A percentile compares a stretch with the other conserved stretches of the same genome.
Conservation (phyloP, 257 asterid species). For the Haberlea rhodopensis region DNA sequence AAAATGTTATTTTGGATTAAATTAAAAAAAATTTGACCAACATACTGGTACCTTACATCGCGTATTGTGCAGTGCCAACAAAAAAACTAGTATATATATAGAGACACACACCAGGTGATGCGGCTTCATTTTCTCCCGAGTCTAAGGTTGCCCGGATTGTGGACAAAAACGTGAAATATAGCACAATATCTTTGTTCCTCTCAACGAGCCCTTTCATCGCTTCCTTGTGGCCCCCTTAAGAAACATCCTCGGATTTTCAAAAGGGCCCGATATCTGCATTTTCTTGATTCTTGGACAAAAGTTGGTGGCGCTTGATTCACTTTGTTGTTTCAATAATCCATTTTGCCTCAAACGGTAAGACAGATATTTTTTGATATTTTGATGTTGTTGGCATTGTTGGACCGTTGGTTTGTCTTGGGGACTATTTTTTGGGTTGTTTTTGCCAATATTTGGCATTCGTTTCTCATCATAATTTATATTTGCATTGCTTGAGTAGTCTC, state of each 20-base stretch:
- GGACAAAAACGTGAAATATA: constrained; percentile 32
- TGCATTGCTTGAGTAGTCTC: not conserved
- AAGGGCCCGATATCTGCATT: constrained; percentile 15
- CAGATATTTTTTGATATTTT: not conserved
- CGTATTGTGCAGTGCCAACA: no score
- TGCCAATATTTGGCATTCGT: not conserved
- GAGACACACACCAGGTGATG: constrained; percentile 22
- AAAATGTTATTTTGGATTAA: no score
- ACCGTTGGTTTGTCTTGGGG: not conserved
- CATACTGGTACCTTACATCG: no score
- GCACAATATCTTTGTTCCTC: constrained; percentile 22
- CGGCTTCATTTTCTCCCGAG: constrained; percentile 38
- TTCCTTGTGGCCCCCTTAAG: constrained; percentile 39
- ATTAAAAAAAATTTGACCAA: no score
- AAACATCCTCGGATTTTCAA: constrained; percentile 16
- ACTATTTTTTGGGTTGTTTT: not conserved
- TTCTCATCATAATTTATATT: not conserved
- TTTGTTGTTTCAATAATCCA: constrained; percentile 43
- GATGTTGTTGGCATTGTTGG: not conserved
- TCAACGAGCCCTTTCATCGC: constrained; percentile 41
- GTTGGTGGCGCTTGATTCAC: constrained; percentile 36
- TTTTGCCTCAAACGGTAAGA: constrained; percentile 10
- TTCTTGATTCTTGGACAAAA: constrained; percentile 48
- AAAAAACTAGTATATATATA: no score
- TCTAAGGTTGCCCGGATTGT: constrained; percentile 39